Evolutionary conservation across 139 green algal species (phyloP), one percentile per base, ranked within the genome.

Genomic region (Medakamo hakoo): DNA sequence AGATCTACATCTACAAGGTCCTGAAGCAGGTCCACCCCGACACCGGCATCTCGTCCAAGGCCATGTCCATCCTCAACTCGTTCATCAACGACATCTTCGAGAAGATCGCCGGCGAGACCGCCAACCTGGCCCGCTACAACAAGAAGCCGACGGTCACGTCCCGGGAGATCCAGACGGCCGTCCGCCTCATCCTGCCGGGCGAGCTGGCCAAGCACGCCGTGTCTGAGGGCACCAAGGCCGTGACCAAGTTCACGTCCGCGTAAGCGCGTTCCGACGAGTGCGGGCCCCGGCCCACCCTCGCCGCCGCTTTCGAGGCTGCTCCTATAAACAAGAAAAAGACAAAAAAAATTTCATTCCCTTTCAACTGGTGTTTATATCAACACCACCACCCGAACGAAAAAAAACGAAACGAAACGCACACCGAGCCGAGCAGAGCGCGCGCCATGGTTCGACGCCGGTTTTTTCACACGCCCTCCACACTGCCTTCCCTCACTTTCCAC

Each of bases 121-220:
- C 78, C 60, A 77, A 77, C 70, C 71, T 89, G 55, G 61, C 68
- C 30, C 73, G 79, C 63, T 76, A 79, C 65, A 89, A 86, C 86
- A 94, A 94, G 84, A 91, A 91, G 84, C 86, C 86, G 49, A 94
- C 86, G 55, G 75, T 94, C 63, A 91, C 86, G 29, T 88, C 78
- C 24, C 80, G 86, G 63, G 86, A 94, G 77, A 94, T 94, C 71
- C 86, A 94, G 80, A 95, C 87, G 21, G 80, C 85, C 20, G 84
- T 94, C 64, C 82, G 87, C 70, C 71, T 85, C 25, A 78, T 85
- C 31, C 74, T 85, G 22, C 80, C 80, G 48, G 80, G 80, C 68
- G 78, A 85, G 69, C 68, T 85, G 55, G 78, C 78, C 68, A 85
- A 85, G 73, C 78, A 85, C 76, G 78, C 78, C 64, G 84, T 92